Base-by-base conservation (phyloP, 1,139 yeast species). In the Yamadazyma buinensis region DNA sequence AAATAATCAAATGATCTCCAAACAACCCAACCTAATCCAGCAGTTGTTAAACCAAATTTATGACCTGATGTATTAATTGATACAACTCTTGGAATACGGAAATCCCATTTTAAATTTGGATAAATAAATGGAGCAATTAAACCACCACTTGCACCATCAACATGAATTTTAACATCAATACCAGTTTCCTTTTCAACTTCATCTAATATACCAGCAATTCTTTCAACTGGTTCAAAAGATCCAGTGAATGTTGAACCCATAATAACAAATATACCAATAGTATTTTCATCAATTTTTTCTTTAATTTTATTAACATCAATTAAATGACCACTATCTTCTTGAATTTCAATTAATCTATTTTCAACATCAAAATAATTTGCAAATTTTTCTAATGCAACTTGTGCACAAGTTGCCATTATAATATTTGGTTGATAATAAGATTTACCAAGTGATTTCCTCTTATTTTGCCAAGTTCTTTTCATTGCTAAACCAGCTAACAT, bases 341-440 rank as follows among this genome's bases (percentile, higher is more conserved):
- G 65, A 28, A 87, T 84, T 12, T 84, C 80, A 41, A 88, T 72
- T 44, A 85, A 61, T 45, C 95, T 72, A 44, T 84, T 77, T 52
- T 88, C 96, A 33, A 88, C 96, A 49, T 88, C 97, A 60, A 88
- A 88, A 61, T 88, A 88, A 35, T 94, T 71, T 19, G 97, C 96
- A 64, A 88, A 88, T 63, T 88, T 88, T 62, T 88, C 97, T 52
- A 88, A 69, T 0, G 96, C 96, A 32, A 88, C 97, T 60, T 88
- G 97, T 33, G 94, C 95, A 59, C 92, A 86, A 26, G 92, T 70
- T n/a, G 96, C 95, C 96, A 88, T 87, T 44, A 88, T 64, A 50
- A 88, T 85, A 59, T 88, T 88, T 40, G 97, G 97, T 41, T 75
- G 75, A 28, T 64, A 75, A 34, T 59, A 63, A 27, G 82, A 70